Base-by-base conservation (phyloP, 1,284 basidiomycete genomes). In the Coriolopsis trogii region DNA sequence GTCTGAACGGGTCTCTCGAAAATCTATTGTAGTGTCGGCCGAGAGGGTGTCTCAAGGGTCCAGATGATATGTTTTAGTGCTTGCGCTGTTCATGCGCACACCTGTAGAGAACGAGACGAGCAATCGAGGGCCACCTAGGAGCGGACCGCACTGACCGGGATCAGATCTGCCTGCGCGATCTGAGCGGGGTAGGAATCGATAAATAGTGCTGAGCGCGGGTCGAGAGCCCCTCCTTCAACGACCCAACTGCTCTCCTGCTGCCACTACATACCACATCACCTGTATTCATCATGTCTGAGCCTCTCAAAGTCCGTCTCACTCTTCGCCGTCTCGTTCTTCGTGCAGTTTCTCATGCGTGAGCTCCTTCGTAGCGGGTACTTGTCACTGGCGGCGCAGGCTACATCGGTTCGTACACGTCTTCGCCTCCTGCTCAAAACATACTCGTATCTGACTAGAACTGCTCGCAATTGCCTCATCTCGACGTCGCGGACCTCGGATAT, bases 361-460 rank as follows among this genome's bases (percentile, higher is more conserved):
- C 28, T 23, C 13, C 20, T 43, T 18, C 7, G 50, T 59, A 73
- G 89, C 86, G 82, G 59, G 86, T 91, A 46, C 75, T 91, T 58
- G 88, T 91, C 61, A 92, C 89, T 54, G 89, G 89, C 41, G 91
- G 89, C 48, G 87, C 90, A 56, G 91, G 91, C 43, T 93, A 93
- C 70, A 93, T 93, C 58, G 91, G 90, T 89, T 46, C 49, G 73
- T 55, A 51, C 41, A 43, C 48, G 55, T 36, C 38, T 39, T 45
- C 34, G 29, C 24, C n/a, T 41, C 16, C 39, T 33, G 31, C 24
- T 24, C 20, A 16, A 42, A 28, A 29, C 43, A 36, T 31, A 10
- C 25, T 21, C 33, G 47, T 43, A 20, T 44, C 48, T 50, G 16
- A 50, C 53, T 15, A 36, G 21, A 34, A 44, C 21, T 16, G 4